Evolutionary conservation across 441 rosid species (phyloP).

Genomic region (California macrophylla): DNA sequence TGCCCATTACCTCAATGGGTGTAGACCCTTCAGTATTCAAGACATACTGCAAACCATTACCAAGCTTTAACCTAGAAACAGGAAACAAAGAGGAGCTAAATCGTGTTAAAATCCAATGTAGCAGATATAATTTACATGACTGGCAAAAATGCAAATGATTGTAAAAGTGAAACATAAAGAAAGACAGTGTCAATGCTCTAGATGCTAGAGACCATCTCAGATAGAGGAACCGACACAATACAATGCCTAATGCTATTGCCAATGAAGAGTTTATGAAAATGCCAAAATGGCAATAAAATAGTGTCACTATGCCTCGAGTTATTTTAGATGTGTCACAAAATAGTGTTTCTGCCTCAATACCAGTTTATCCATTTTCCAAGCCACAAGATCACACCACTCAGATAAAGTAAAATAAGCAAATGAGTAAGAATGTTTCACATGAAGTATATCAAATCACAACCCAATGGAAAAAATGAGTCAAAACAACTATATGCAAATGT

Average conservation of each 20-base stretch:
- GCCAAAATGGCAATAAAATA: background rate
- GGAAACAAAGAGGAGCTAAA: slow-evolving; percentile 9
- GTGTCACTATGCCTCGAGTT: background rate
- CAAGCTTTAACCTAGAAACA: slow-evolving; percentile 51
- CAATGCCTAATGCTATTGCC: background rate
- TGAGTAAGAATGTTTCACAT: background rate
- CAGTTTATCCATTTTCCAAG: background rate
- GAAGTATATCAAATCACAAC: background rate
- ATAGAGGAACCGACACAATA: background rate
- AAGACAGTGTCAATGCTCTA: background rate
- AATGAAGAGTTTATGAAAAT: background rate
- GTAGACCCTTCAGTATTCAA: slow-evolving; percentile 46
- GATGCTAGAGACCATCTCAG: background rate
- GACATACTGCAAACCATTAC: slow-evolving; percentile 36
- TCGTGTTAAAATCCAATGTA: background rate
- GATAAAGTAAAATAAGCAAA: background rate
- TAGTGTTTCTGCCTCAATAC: background rate
- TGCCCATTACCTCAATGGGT: slow-evolving; percentile 62
- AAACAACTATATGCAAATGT: background rate
- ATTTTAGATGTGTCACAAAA: background rate
- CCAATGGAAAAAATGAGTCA: background rate
- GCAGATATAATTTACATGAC: background rate
- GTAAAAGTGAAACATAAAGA: background rate
- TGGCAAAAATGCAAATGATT: background rate
- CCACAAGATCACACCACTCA: background rate